Evolutionary conservation across 2,329 filamentous ascomycete genomes (phyloP).

Genomic region (Pestalotiopsis sp.): DNA sequence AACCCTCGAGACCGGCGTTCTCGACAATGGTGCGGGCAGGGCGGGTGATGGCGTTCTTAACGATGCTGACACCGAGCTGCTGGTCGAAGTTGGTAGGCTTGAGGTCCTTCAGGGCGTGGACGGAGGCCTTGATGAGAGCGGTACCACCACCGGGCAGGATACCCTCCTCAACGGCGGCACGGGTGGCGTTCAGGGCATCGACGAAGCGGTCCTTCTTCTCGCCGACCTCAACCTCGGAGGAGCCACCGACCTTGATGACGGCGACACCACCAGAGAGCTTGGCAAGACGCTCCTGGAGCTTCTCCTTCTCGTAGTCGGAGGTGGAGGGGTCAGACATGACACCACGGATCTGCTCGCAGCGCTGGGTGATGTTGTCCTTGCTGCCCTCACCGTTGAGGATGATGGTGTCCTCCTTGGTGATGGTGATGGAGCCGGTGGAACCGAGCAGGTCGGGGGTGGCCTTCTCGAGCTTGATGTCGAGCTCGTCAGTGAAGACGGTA

Average conservation of each 20-base stretch:
- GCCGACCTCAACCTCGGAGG: slow-evolving; percentile 96
- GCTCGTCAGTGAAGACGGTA: slow-evolving; percentile 96
- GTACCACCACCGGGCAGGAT: slow-evolving; percentile 99
- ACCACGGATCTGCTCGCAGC: slow-evolving; percentile 98
- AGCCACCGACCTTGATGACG: slow-evolving; percentile 98
- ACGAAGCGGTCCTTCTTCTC: slow-evolving; percentile 99
- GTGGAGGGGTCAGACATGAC: slow-evolving; percentile 93
- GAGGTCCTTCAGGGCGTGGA: slow-evolving; percentile 79
- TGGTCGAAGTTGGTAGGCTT: slow-evolving; percentile 98
- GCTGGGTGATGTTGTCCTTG: slow-evolving; percentile 92
- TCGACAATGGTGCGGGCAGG: slow-evolving; percentile 95
- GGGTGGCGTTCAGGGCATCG: slow-evolving; percentile 95
- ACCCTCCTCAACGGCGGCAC: slow-evolving; percentile 97
- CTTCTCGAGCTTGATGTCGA: slow-evolving; percentile 99
- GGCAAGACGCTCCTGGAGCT: slow-evolving; percentile 98
- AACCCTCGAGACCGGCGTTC: slow-evolving; percentile 95
- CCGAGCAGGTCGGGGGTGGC: slow-evolving; percentile 93
- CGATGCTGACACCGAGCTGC: slow-evolving; percentile 94
- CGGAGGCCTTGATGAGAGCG: slow-evolving; percentile 94
- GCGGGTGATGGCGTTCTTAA: slow-evolving; percentile 97
- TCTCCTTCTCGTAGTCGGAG: slow-evolving; percentile 99
- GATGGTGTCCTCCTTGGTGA: slow-evolving; percentile 99
- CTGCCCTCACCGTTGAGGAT: slow-evolving; percentile 94
- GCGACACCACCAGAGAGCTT: slow-evolving; percentile 99
- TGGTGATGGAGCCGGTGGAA: slow-evolving; percentile 96